Evolutionary conservation across 306 rosid species (phyloP), one percentile per base, ranked within the genome.

Genomic region (Quercus aquifolioides): DNA sequence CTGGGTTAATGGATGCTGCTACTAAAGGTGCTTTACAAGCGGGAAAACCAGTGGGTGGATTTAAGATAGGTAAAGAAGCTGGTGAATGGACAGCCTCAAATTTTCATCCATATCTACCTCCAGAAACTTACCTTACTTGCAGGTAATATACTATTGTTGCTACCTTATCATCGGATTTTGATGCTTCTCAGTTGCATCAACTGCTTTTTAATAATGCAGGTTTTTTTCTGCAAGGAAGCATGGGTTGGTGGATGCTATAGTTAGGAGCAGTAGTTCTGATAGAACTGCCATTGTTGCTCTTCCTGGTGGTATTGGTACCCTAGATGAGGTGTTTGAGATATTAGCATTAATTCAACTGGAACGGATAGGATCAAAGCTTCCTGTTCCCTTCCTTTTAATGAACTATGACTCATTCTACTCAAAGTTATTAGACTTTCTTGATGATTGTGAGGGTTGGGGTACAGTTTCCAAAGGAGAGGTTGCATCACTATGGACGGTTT

Each of bases 191-290:
- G 54, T 49, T 55, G 31, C 51, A 69, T 68, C 76, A 33, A 60
- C 64, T 73, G 78, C 81, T 81, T 76, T 71, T 41, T 25, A 74
- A 26, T 77, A 35, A 19, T 85, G 85, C 87, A 92, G 97, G 85
- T 94, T 94, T 84, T 92, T 94, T 89, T 94, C 99, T 23, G 99
- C 99, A 56, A 87, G 99, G 88, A 94, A 94, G 87, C 99, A 94
- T 8, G 99, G 99, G 20, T 86, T 92, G 58, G 99, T 94, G 25
- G 99, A 94, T 83, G 97, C 97, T 25, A 92, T 84, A 57, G 92
- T 91, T 58, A 88, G 99, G 82, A 87, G 84, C 78, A 54, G 82
- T 20, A 56, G 89, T 38, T 79, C 81, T 19, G 95, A 91, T 33
- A 90, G 83, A 76, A 94, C 97, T 25, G 99, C 97, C 19, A 85